A percentile compares a stretch with the other conserved stretches of the same genome.
Conservation (phyloP, 202 grass and related monocot genomes). For the Brachypodium distachyon region DNA sequence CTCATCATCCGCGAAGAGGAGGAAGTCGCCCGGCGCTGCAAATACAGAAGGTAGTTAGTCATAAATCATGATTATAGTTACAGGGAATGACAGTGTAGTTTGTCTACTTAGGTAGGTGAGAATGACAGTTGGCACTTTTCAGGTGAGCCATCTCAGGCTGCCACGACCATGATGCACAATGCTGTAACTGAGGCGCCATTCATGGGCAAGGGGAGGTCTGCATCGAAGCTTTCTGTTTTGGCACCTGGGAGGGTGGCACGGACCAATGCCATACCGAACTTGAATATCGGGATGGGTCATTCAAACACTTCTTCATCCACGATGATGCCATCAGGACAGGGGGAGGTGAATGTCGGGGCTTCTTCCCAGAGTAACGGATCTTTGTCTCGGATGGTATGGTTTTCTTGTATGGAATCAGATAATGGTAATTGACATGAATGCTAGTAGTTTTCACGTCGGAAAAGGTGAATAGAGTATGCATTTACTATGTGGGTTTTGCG, state of each 20-base stretch:
- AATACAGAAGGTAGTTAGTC: constrained; percentile 36
- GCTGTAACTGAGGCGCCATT: not conserved
- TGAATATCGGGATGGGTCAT: constrained; percentile 58
- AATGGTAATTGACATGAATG: not conserved
- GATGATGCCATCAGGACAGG: constrained; percentile 28
- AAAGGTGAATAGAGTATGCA: not conserved
- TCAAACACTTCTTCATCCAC: constrained; percentile 34
- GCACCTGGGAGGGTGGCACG: constrained; percentile 34
- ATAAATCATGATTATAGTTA: not conserved
- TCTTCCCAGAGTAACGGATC: not conserved
- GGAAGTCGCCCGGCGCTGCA: constrained; percentile 24
- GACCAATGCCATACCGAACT: constrained; percentile 22
- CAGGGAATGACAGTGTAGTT: not conserved
- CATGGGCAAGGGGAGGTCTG: constrained; percentile 27
- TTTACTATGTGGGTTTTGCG: not conserved
- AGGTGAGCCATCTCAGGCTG: constrained; percentile 51
- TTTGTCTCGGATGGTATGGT: constrained; percentile 36
- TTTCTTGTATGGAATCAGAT: not conserved
- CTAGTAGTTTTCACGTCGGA: not conserved
- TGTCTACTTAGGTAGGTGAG: not conserved
- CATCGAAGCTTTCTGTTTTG: constrained; percentile 36
- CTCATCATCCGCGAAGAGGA: constrained; percentile 56
- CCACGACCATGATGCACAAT: constrained; percentile 1
- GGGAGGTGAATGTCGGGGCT: constrained; percentile 10
- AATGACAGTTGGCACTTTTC: constrained; percentile 8